phyloP scores from a whole-genome alignment of 306 rosid species.

The Astragalus membranaceus region DNA sequence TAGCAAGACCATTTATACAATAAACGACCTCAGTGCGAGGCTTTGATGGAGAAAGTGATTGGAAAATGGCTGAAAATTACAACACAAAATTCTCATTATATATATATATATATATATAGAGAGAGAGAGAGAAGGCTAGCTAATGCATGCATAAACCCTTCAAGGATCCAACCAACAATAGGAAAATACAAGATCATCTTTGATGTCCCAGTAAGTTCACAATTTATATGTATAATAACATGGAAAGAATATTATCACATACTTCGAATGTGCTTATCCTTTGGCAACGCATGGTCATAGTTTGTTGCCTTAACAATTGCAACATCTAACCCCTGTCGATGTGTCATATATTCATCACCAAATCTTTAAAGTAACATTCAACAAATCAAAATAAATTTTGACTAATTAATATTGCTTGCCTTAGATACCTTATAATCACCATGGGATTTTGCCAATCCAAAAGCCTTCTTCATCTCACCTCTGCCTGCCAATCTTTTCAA shows the following conservation, averaged over 20 bases:
- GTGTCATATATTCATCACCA: conserved; percentile 21
- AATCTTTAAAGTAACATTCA: not conserved
- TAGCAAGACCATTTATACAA: conserved; percentile 61
- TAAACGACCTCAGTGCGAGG: conserved; percentile 76
- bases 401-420: not conserved
- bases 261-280: conserved; percentile 82
- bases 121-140: too few species aligned
- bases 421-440: conserved; percentile 62
- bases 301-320: conserved; percentile 78
- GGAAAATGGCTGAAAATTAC: conserved; percentile 60
- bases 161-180: too few species aligned
- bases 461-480: conserved; percentile 58
- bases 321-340: conserved; percentile 69
- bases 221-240: not conserved
- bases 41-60: conserved; percentile 67
- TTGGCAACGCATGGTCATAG: conserved; percentile 57
- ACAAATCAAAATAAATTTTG: not conserved
- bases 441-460: conserved; percentile 48
- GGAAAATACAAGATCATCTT: too few species aligned
- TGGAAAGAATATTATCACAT: conserved; percentile 10
- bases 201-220: too few species aligned
- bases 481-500: conserved; percentile 37
- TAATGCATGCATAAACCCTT: too few species aligned
- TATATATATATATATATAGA: too few species aligned
- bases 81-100: too few species aligned